Conservation (phyloP, 306 rosid genomes). For the Gastrolobium villosum region DNA sequence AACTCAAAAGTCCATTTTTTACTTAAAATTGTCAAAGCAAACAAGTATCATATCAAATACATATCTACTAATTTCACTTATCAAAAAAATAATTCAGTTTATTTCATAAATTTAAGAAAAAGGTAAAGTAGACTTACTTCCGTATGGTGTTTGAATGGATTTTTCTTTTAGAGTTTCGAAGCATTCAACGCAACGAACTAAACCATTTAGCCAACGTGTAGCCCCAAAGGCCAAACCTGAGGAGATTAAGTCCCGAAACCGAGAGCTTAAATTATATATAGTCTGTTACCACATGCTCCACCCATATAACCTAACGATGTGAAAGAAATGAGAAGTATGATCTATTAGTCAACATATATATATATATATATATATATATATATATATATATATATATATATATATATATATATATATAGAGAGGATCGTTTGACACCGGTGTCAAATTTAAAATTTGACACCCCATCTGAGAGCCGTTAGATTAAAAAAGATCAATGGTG, state of each 20-base stretch:
- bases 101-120: background rate
- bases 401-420: too few relatives aligned
- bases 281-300: constrained; percentile 56
- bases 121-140: constrained; percentile 37
- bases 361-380: too few relatives aligned
- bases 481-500: too few relatives aligned
- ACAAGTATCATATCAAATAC: too few relatives aligned
- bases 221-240: constrained; percentile 62
- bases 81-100: background rate
- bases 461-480: too few relatives aligned
- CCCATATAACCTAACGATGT: constrained; percentile 53
- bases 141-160: background rate
- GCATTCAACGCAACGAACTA: constrained; percentile 39
- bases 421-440: too few relatives aligned
- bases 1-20: too few relatives aligned
- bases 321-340: background rate
- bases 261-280: constrained; percentile 11
- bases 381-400: too few relatives aligned
- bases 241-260: constrained; percentile 35
- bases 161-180: constrained; percentile 11
- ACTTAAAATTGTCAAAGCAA: too few relatives aligned
- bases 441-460: too few relatives aligned
- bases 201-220: constrained; percentile 52
- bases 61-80: background rate
- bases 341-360: too few relatives aligned